Percentiles rank a stretch among this genome's conserved stretches.
Conservation (phyloP, 192 early-diverging fungal species). For the Gryganskiella cystojenkinii region DNA sequence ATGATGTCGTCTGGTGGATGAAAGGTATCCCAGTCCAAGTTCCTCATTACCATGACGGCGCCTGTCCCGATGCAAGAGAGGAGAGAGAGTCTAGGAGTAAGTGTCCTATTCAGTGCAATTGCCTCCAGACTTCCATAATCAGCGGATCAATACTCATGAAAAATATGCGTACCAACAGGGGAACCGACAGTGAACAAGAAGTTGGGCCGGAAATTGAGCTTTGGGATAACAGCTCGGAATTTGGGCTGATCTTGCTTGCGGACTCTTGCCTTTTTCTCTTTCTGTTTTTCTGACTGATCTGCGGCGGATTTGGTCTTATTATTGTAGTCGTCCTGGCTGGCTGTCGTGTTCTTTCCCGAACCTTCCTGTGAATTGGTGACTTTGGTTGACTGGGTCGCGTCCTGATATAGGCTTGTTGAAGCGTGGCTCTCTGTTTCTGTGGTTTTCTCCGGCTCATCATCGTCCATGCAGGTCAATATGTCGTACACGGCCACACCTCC, state of each 20-base stretch:
- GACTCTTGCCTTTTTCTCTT: not conserved
- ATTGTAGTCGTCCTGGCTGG: constrained; percentile 4
- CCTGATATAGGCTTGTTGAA: constrained; percentile 10
- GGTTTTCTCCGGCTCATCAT: constrained; percentile 46
- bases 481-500: constrained; percentile 79
- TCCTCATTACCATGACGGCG: constrained; percentile 71
- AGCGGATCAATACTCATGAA: not conserved
- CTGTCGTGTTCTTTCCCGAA: constrained; percentile 2
- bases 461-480: constrained; percentile 64
- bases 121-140: not conserved
- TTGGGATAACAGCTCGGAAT: constrained; percentile 26
- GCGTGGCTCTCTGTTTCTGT: too few species aligned
- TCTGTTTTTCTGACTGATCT: not conserved
- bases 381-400: too few species aligned
- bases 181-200: constrained; percentile 63
- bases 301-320: constrained; percentile 2
- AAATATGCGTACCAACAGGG: constrained; percentile 50
- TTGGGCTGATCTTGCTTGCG: constrained; percentile 51
- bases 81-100: not conserved
- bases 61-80: constrained; percentile 36
- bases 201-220: constrained; percentile 59
- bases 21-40: constrained; percentile 62
- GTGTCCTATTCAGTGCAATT: not conserved
- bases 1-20: constrained; percentile 61
- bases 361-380: constrained; percentile 36